A percentile compares a stretch with the other conserved stretches of the same genome.
These are phyloP conservation scores for Dothideomycetes sp. DNA, from an alignment of 2,329 filamentous ascomycete genomes.

Conservation along the genomic window DNA sequence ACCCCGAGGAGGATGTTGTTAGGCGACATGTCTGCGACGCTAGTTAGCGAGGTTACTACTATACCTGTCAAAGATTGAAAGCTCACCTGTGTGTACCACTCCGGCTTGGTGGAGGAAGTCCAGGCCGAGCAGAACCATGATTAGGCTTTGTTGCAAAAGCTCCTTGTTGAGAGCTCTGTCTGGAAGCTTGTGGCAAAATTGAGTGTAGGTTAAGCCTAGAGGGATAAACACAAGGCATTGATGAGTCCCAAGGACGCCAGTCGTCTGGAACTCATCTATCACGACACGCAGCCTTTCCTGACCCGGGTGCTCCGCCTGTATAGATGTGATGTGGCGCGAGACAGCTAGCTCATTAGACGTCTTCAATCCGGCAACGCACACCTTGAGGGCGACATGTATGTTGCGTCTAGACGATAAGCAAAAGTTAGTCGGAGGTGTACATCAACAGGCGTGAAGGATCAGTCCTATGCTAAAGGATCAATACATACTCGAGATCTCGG, in stretches of 20 bases:
- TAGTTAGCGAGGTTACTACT: not conserved
- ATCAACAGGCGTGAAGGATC: not conserved
- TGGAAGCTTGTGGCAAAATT: slow-evolving; percentile 15
- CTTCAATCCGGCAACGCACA: slow-evolving; percentile 8
- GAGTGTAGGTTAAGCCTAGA: slow-evolving; percentile 12
- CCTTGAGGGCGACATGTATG: slow-evolving; percentile 11
- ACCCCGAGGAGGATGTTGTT: slow-evolving; percentile 19
- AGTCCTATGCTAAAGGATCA: too few relatives aligned
- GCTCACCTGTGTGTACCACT: slow-evolving; percentile 19
- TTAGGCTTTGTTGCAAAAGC: slow-evolving; percentile 15
- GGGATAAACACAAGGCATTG: slow-evolving; percentile 14
- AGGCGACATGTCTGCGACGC: slow-evolving; percentile 17
- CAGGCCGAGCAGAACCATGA: slow-evolving; percentile 12
- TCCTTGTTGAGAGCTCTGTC: slow-evolving; percentile 14
- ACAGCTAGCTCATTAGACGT: slow-evolving; percentile 12
- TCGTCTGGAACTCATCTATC: slow-evolving; percentile 10
- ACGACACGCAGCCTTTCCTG: slow-evolving; percentile 9
- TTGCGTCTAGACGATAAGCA: too few relatives aligned
- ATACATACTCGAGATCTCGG: slow-evolving; percentile 20
- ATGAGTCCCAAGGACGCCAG: slow-evolving; percentile 13
- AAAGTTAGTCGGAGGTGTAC: slow-evolving; percentile 1
- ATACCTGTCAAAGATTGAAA: slow-evolving; percentile 6
- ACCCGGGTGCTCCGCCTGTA: slow-evolving; percentile 11
- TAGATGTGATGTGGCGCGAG: slow-evolving; percentile 11
- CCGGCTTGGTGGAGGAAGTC: slow-evolving; percentile 16